These are phyloP conservation scores for Fusarium sp. DNA, from an alignment of 2,329 filamentous ascomycete species.

Conservation along the genomic window DNA sequence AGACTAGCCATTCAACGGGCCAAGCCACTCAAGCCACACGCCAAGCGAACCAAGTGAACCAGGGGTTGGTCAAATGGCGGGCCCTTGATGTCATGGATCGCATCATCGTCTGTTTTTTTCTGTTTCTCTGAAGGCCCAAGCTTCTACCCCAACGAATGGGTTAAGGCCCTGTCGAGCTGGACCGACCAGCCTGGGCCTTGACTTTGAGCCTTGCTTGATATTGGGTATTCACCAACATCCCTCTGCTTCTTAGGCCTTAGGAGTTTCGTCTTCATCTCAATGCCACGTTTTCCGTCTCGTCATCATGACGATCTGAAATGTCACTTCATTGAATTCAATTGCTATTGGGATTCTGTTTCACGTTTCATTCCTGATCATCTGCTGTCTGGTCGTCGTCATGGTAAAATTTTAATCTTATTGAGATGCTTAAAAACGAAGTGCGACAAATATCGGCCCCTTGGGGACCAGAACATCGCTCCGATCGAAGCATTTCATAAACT, in stretches of 20 bases:
- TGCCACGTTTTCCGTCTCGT: constrained; percentile 19
- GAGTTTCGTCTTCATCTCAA: constrained; percentile 10
- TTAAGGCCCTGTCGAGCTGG: constrained; percentile 37
- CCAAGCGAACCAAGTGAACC: constrained; percentile 31
- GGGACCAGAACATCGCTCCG: background rate
- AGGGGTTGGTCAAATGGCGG: constrained; percentile 27
- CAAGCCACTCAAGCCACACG: constrained; percentile 40
- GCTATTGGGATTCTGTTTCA: constrained; percentile 12
- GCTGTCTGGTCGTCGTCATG: constrained; percentile 1
- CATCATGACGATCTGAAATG: constrained; percentile 16
- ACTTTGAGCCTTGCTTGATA: background rate
- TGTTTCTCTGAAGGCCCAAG: constrained; percentile 14
- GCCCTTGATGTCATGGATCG: constrained; percentile 45
- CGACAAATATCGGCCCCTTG: background rate
- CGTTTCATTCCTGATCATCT: background rate
- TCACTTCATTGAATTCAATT: background rate
- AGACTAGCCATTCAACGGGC: constrained; percentile 23
- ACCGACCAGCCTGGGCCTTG: constrained; percentile 14
- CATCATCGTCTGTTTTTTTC: constrained; percentile 29
- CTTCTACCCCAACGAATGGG: constrained; percentile 1
- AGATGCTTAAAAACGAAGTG: background rate
- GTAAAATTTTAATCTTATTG: background rate
- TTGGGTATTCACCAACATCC: background rate
- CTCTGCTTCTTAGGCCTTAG: constrained; percentile 6
- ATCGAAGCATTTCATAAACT: background rate